Evolutionary conservation across 2,329 filamentous ascomycete species (phyloP).

Genomic region (Helminthosporium solani): DNA sequence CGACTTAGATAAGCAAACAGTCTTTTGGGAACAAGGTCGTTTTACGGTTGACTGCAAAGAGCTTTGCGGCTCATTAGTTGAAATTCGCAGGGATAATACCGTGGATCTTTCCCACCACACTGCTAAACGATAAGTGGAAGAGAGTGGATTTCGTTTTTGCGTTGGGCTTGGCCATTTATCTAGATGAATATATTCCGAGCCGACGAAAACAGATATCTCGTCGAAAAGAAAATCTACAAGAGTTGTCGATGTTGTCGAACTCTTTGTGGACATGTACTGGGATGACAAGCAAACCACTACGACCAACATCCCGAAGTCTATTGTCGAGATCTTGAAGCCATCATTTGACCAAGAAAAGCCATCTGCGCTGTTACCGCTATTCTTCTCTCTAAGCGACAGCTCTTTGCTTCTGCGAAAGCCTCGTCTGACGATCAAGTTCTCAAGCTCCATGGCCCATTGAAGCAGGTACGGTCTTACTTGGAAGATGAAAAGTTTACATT

Average conservation of each 20-base stretch:
- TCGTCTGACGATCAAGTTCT: not conserved
- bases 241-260: not conserved
- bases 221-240: conserved; percentile 1
- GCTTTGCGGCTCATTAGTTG: conserved; percentile 42
- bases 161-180: too few relatives aligned
- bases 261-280: conserved; percentile 6
- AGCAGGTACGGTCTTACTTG: not conserved
- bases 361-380: not conserved
- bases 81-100: conserved; percentile 4
- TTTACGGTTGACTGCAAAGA: conserved; percentile 31
- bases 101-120: conserved; percentile 12
- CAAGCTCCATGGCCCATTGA: not conserved
- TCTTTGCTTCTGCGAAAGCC: not conserved
- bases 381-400: not conserved
- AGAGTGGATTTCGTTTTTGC: too few relatives aligned
- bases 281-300: not conserved
- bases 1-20: conserved; percentile 19
- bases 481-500: not conserved
- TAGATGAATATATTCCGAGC: too few relatives aligned
- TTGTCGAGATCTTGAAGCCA: not conserved
- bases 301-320: not conserved
- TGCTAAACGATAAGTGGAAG: conserved; percentile 10
- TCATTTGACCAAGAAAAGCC: not conserved
- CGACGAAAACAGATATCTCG: not conserved
- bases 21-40: conserved; percentile 27